phyloP scores from a whole-genome alignment of 495 filamentous ascomycete genomes.

The Apiosordaria backusii region DNA sequence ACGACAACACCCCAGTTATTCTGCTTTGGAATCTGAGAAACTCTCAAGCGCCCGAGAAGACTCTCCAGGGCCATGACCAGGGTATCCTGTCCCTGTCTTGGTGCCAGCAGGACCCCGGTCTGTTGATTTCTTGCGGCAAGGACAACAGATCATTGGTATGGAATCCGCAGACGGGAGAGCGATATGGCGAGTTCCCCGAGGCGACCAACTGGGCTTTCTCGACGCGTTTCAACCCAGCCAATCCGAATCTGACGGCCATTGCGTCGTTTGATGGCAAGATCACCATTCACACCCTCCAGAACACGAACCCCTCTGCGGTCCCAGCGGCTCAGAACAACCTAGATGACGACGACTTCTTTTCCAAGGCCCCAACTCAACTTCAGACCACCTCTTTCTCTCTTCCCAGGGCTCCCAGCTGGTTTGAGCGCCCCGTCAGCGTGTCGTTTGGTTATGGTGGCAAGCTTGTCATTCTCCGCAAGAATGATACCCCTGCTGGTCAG shows the following conservation, averaged over 20 bases:
- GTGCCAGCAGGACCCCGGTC: slow-evolving; percentile 87
- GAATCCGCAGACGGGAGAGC: slow-evolving; percentile 87
- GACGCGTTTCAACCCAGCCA: slow-evolving; percentile 89
- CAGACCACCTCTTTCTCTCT: slow-evolving; percentile 87
- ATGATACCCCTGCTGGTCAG: slow-evolving; percentile 54
- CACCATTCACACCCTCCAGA: slow-evolving; percentile 86
- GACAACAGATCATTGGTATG: slow-evolving; percentile 94
- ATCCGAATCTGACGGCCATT: slow-evolving; percentile 86
- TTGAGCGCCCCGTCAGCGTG: slow-evolving; percentile 77
- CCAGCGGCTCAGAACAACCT: slow-evolving; percentile 52
- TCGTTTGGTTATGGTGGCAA: slow-evolving; percentile 97
- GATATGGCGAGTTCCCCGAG: slow-evolving; percentile 88
- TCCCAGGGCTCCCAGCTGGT: slow-evolving; percentile 82
- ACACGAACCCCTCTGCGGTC: slow-evolving; percentile 66
- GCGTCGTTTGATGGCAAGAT: slow-evolving; percentile 97
- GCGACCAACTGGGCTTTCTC: slow-evolving; percentile 99
- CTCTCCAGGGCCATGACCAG: slow-evolving; percentile 81
- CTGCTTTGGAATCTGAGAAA: slow-evolving; percentile 94
- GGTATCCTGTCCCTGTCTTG: slow-evolving; percentile 93
- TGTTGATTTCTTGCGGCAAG: slow-evolving; percentile 92
- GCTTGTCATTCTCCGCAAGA: slow-evolving; percentile 68
- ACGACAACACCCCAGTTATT: slow-evolving; percentile 85
- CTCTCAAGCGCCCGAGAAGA: slow-evolving; percentile 89
- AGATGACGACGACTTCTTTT: slow-evolving; percentile 96
- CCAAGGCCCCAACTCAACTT: slow-evolving; percentile 83